Conservation (phyloP, 768 basidiomycete genomes). For the Chalciporus sphaerocephalus region DNA sequence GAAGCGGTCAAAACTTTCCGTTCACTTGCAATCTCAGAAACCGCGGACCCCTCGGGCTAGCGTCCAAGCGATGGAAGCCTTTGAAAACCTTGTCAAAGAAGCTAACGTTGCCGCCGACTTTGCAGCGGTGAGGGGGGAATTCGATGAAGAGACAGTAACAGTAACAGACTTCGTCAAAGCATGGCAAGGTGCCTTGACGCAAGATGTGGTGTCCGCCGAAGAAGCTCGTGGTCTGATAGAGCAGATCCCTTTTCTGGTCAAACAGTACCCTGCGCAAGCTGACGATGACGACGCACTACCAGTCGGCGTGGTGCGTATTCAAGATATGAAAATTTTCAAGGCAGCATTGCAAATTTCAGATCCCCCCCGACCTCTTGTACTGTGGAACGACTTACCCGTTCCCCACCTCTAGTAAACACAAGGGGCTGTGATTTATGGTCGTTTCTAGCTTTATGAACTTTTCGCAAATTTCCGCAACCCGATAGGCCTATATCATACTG, state of each 20-base stretch:
- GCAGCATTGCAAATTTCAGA: constrained; percentile 49
- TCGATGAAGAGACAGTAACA: constrained; percentile 54
- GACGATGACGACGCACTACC: constrained; percentile 45
- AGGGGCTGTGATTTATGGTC: not conserved
- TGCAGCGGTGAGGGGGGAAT: constrained; percentile 46
- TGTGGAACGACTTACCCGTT: constrained; percentile 70
- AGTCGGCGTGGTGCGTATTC: constrained; percentile 54
- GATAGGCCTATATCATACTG: no score
- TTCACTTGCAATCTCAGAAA: constrained; percentile 75
- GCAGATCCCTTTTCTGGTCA: constrained; percentile 54
- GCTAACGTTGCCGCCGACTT: constrained; percentile 48
- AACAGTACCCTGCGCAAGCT: constrained; percentile 51
- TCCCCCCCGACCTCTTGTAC: constrained; percentile 61
- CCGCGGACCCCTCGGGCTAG: constrained; percentile 59
- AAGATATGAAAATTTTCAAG: constrained; percentile 67
- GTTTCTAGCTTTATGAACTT: not conserved
- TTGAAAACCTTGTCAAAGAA: constrained; percentile 49
- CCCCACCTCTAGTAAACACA: constrained; percentile 45
- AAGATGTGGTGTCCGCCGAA: constrained; percentile 38
- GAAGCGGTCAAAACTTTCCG: constrained; percentile 75
- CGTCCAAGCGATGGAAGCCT: constrained; percentile 55
- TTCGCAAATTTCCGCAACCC: not conserved
- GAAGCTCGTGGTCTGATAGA: constrained; percentile 45
- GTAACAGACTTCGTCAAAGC: constrained; percentile 58
- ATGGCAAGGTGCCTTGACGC: constrained; percentile 47